phyloP scores from a whole-genome alignment of 1,284 basidiomycete species.

The Dichomitus squalens region DNA sequence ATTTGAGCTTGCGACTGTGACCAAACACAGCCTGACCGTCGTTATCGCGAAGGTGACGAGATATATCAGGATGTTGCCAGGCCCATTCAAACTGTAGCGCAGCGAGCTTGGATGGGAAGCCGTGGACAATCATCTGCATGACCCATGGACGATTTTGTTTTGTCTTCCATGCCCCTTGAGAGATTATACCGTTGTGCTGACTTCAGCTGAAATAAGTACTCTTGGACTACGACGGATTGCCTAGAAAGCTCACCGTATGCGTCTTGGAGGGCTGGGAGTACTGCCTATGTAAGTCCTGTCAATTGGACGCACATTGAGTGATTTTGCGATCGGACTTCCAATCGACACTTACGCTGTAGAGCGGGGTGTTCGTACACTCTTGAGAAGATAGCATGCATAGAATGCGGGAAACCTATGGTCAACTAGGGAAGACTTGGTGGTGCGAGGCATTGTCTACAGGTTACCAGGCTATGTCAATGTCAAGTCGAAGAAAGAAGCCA shows the following conservation, averaged over 20 bases:
- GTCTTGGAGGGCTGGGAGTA: conserved; percentile 78
- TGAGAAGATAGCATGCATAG: conserved; percentile 89
- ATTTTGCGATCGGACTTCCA: neutral
- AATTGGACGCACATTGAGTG: neutral
- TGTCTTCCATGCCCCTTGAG: conserved; percentile 79
- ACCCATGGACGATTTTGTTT: conserved; percentile 77
- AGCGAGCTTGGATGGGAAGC: conserved; percentile 84
- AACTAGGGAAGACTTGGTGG: conserved; percentile 40
- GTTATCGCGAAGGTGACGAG: conserved; percentile 55
- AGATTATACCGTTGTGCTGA: conserved; percentile 86
- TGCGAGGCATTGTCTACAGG: conserved; percentile 29
- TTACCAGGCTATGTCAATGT: too few species aligned
- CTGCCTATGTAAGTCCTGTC: conserved; percentile 80
- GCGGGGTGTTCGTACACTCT: conserved; percentile 59
- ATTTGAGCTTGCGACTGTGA: conserved; percentile 32
- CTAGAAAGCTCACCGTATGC: conserved; percentile 52
- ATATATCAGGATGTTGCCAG: conserved; percentile 78
- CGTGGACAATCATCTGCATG: conserved; percentile 89
- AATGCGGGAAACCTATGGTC: conserved; percentile 74
- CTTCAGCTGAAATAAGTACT: conserved; percentile 32
- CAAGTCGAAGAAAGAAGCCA: too few species aligned
- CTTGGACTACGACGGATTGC: neutral
- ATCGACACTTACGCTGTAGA: conserved; percentile 57
- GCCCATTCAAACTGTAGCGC: conserved; percentile 93
- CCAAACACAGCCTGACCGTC: conserved; percentile 43